phyloP scores from a whole-genome alignment of 2,329 filamentous ascomycete genomes.

The Pseudogymnoascus sp. region DNA sequence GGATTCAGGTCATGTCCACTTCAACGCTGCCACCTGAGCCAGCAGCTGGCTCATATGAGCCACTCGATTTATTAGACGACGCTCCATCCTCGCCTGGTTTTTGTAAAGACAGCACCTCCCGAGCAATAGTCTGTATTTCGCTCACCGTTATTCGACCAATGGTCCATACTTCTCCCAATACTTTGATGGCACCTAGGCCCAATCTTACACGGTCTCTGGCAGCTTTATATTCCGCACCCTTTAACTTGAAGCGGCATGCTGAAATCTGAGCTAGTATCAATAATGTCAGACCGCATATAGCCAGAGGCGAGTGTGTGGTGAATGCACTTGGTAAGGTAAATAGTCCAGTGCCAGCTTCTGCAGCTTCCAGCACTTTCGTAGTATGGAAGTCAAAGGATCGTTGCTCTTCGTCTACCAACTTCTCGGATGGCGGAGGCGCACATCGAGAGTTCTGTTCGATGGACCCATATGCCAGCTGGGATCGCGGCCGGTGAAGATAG shows the following conservation, averaged over 20 bases:
- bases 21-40: neutral
- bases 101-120: neutral
- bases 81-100: neutral
- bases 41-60: neutral
- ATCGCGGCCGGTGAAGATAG: conserved; percentile 23
- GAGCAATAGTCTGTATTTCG: neutral
- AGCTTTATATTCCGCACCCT: neutral
- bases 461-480: conserved; percentile 20
- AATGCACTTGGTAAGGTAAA: conserved; percentile 1
- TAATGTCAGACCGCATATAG: conserved; percentile 1
- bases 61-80: neutral
- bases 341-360: neutral
- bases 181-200: neutral
- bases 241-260: conserved; percentile 1
- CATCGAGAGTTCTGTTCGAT: conserved; percentile 19
- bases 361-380: neutral
- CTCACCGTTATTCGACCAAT: neutral
- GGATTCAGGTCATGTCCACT: neutral
- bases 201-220: conserved; percentile 2
- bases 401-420: neutral
- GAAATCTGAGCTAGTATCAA: neutral
- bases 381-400: neutral
- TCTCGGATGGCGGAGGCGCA: conserved; percentile 16
- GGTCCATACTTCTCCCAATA: neutral
- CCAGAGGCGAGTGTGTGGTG: neutral